Conservation (phyloP, 1,284 basidiomycete genomes). For the Ceratobasidium sp. region DNA sequence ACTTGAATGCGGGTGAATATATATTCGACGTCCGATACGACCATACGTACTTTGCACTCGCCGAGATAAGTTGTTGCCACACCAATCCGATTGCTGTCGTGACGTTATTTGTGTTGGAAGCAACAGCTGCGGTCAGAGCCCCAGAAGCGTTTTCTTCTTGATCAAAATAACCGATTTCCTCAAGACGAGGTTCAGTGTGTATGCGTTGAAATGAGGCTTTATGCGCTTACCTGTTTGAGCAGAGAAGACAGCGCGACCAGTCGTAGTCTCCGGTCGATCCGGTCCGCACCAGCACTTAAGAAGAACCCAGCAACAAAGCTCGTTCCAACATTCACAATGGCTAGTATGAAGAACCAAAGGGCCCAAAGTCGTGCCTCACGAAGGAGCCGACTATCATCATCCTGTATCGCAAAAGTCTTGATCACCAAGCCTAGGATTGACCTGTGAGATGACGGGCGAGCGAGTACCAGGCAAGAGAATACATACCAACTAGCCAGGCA, state of each 20-base stretch:
- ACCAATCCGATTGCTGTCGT: conserved; percentile 50
- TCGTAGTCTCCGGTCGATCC: too few species aligned
- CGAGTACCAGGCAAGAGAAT: too few species aligned
- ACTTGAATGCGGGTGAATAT: conserved; percentile 35
- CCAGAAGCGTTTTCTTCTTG: conserved; percentile 47
- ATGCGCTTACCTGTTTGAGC: too few species aligned
- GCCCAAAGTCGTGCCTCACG: conserved; percentile 44
- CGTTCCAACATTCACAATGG: conserved; percentile 42
- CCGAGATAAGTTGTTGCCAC: conserved; percentile 48
- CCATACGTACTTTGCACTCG: conserved; percentile 43
- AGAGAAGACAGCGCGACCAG: too few species aligned
- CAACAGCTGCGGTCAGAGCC: conserved; percentile 49
- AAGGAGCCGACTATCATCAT: conserved; percentile 44
- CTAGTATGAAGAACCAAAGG: conserved; percentile 46
- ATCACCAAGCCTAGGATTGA: too few species aligned
- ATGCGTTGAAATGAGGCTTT: too few species aligned
- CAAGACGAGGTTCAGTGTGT: conserved; percentile 16
- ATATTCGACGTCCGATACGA: neutral
- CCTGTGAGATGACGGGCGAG: too few species aligned
- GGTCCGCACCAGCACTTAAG: too few species aligned
- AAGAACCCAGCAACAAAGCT: too few species aligned
- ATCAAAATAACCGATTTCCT: conserved; percentile 48
- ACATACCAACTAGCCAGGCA: conserved; percentile 46
- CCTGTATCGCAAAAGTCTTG: conserved; percentile 42
- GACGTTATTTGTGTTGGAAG: conserved; percentile 49